Percentiles rank a stretch among this genome's conserved stretches.
phyloP scores from a whole-genome alignment of 208 protist genomes.

The Trypanosoma melophagium region DNA sequence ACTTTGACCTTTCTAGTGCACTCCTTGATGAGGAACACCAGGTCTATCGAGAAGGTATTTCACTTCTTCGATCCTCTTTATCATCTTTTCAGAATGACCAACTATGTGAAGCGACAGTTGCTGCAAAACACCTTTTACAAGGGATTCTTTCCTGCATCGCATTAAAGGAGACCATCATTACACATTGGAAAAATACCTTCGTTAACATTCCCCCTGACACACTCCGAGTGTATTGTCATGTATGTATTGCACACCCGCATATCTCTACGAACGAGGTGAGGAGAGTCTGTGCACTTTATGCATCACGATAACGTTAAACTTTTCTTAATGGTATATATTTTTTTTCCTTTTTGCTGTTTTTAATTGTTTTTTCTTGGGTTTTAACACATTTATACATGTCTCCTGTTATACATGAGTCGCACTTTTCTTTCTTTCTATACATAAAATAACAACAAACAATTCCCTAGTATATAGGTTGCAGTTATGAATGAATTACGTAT shows the following conservation, averaged over 20 bases:
- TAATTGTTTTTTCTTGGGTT: neutral
- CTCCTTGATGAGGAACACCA: constrained; percentile 49
- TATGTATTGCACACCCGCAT: constrained; percentile 36
- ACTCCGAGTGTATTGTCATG: constrained; percentile 63
- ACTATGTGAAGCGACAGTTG: neutral
- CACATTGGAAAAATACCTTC: constrained; percentile 38
- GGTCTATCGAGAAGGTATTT: constrained; percentile 40
- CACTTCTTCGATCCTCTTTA: no score
- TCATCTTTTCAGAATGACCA: no score
- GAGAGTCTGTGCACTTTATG: constrained; percentile 23
- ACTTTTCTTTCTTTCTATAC: neutral
- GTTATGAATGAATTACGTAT: constrained; percentile 16
- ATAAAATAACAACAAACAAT: neutral
- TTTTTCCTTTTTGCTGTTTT: neutral
- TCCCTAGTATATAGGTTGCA: no score
- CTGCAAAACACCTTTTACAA: constrained; percentile 26
- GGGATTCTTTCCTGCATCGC: constrained; percentile 43
- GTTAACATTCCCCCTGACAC: constrained; percentile 42
- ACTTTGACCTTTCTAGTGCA: constrained; percentile 37
- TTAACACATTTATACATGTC: neutral
- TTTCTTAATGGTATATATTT: neutral
- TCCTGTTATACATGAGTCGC: no score
- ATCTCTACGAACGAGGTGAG: constrained; percentile 30
- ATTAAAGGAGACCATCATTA: constrained; percentile 44
- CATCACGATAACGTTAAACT: neutral